Percentiles rank a stretch among this genome's conserved stretches.
Conservation (phyloP, 306 rosid genomes). For the Spatholobus suberectus region DNA sequence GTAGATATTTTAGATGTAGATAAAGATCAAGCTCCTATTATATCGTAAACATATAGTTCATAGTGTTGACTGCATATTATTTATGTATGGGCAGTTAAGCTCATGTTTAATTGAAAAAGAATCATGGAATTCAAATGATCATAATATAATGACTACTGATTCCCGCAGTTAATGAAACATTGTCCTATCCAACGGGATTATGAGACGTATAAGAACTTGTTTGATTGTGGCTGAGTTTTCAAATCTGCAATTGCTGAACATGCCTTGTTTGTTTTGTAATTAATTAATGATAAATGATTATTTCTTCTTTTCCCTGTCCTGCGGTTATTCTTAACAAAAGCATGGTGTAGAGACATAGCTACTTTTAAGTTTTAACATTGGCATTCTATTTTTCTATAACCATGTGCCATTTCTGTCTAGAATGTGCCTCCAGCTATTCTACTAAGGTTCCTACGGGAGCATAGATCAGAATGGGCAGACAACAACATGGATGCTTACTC, state of each 20-base stretch:
- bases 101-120: neutral
- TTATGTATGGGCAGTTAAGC: slow-evolving; percentile 8
- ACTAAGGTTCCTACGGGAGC: slow-evolving; percentile 91
- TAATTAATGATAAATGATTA: neutral
- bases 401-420: slow-evolving; percentile 49
- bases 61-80: neutral
- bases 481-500: slow-evolving; percentile 92
- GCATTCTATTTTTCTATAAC: slow-evolving; percentile 22
- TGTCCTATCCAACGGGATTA: neutral
- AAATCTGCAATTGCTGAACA: neutral
- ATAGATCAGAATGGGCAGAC: slow-evolving; percentile 99
- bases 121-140: neutral
- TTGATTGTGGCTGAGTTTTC: slow-evolving; percentile 11
- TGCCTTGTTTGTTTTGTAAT: neutral
- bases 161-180: neutral
- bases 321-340: neutral
- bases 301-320: neutral
- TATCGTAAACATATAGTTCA: neutral
- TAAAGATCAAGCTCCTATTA: neutral
- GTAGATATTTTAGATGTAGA: neutral
- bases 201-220: neutral
- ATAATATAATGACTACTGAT: neutral
- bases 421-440: slow-evolving; percentile 98
- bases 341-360: neutral
- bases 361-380: neutral